A percentile compares a stretch with the other conserved stretches of the same genome.
Evolutionary conservation across 441 rosid species (phyloP).

Genomic region (Mallotus repandus): DNA sequence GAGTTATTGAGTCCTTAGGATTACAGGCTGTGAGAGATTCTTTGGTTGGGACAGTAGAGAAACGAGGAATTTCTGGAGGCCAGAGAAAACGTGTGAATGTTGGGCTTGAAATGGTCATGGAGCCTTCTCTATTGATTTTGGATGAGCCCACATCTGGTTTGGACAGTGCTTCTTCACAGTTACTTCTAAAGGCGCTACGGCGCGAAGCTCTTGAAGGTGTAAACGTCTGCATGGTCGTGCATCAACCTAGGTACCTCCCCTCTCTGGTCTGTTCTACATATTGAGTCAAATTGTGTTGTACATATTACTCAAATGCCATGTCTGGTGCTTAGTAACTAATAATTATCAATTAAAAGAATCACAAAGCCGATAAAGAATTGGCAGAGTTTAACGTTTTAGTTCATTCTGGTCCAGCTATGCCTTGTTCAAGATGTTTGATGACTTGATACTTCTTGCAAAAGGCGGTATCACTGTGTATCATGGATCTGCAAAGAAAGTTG

Average conservation of each 20-base stretch:
- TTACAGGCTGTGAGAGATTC: constrained; percentile 78
- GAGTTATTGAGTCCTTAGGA: constrained; percentile 88
- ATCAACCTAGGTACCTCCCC: constrained; percentile 78
- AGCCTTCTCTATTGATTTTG: constrained; percentile 89
- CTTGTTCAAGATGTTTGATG: constrained; percentile 84
- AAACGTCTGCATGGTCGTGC: constrained; percentile 88
- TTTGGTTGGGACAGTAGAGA: constrained; percentile 94
- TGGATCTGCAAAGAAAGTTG: constrained; percentile 73
- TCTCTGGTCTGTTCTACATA: background rate
- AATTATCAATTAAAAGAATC: background rate
- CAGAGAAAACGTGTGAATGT: constrained; percentile 95
- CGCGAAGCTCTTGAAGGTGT: constrained; percentile 96
- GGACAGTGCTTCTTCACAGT: constrained; percentile 91
- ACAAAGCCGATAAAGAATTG: background rate
- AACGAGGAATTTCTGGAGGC: constrained; percentile 96
- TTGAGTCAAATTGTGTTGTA: too few relatives aligned
- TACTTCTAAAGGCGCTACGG: constrained; percentile 81
- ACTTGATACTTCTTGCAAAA: constrained; percentile 88
- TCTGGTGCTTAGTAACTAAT: background rate
- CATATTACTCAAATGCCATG: too few relatives aligned
- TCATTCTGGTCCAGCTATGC: constrained; percentile 63
- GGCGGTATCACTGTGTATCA: constrained; percentile 91
- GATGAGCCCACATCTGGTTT: constrained; percentile 97
- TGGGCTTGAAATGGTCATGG: constrained; percentile 97
- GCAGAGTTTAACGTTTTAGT: background rate